These are phyloP conservation scores for Gossypium longicalyx DNA, from an alignment of 345 rosid species.

Conservation along the genomic window DNA sequence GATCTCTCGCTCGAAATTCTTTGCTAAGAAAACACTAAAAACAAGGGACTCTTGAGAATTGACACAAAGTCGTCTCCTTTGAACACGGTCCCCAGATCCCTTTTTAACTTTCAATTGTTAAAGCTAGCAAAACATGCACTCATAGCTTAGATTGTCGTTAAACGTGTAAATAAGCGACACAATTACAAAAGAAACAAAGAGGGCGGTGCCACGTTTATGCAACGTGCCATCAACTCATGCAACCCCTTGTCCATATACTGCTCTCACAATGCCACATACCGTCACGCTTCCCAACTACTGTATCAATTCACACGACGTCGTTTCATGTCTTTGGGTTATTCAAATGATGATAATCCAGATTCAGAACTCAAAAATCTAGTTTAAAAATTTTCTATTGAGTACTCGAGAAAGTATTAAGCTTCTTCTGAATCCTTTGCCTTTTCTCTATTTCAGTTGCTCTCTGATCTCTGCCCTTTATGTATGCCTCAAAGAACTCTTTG, in stretches of 20 bases:
- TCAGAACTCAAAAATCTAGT: no score
- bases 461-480: slow-evolving; percentile 32
- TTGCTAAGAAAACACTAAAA: background rate
- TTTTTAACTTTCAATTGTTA: background rate
- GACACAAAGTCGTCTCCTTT: background rate
- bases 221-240: background rate
- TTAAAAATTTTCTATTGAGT: no score
- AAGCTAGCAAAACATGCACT: no score
- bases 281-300: slow-evolving; percentile 7
- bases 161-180: background rate
- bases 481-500: slow-evolving; percentile 83
- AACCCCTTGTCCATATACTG: background rate
- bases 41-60: background rate
- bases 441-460: slow-evolving; percentile 35
- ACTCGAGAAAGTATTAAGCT: slow-evolving; percentile 19
- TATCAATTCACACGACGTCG: no score
- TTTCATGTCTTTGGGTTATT: no score
- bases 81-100: background rate
- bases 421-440: slow-evolving; percentile 36
- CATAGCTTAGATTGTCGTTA: background rate
- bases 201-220: slow-evolving; percentile 14
- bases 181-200: slow-evolving; percentile 5
- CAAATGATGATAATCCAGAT: no score
- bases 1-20: no score
- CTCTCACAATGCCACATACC: background rate